Conservation (phyloP, 768 basidiomycete species). For the Ramaria sp. region DNA sequence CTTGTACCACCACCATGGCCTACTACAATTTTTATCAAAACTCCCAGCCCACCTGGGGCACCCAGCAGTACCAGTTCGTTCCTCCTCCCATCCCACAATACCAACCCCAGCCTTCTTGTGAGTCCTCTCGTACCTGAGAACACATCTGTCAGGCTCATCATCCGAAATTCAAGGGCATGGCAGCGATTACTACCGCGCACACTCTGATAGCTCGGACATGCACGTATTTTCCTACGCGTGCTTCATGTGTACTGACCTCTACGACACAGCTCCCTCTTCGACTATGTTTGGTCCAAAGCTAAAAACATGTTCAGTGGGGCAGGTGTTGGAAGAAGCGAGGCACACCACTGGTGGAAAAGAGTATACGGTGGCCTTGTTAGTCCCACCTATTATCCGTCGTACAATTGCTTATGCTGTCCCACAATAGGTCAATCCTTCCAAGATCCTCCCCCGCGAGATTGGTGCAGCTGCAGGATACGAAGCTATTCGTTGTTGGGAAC, state of each 20-base stretch:
- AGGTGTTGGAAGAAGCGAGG: slow-evolving; percentile 43
- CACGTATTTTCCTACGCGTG: slow-evolving; percentile 8
- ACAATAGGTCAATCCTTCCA: slow-evolving; percentile 36
- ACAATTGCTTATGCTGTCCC: not conserved
- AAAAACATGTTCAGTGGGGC: slow-evolving; percentile 11
- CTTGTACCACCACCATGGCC: slow-evolving; percentile 12
- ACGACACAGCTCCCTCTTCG: slow-evolving; percentile 23
- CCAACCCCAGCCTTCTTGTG: slow-evolving; percentile 15
- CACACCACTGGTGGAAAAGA: slow-evolving; percentile 51
- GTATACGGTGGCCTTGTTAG: slow-evolving; percentile 53
- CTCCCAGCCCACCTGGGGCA: slow-evolving; percentile 14
- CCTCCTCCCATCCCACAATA: slow-evolving; percentile 16
- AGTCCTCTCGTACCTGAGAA: not conserved
- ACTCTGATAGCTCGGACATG: slow-evolving; percentile 14
- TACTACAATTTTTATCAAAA: slow-evolving; percentile 17
- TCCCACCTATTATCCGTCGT: slow-evolving; percentile 6
- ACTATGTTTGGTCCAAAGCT: slow-evolving; percentile 24
- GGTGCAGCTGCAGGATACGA: slow-evolving; percentile 74
- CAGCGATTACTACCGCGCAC: slow-evolving; percentile 10
- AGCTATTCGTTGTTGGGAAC: slow-evolving; percentile 59
- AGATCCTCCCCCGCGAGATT: slow-evolving; percentile 47
- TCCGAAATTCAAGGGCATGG: not conserved
- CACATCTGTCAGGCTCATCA: not conserved
- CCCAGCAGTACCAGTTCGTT: slow-evolving; percentile 12
- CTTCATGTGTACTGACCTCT: not conserved